Evolutionary conservation across 2,329 filamentous ascomycete species (phyloP).

Genomic region (Ophiosphaerella herpotricha): DNA sequence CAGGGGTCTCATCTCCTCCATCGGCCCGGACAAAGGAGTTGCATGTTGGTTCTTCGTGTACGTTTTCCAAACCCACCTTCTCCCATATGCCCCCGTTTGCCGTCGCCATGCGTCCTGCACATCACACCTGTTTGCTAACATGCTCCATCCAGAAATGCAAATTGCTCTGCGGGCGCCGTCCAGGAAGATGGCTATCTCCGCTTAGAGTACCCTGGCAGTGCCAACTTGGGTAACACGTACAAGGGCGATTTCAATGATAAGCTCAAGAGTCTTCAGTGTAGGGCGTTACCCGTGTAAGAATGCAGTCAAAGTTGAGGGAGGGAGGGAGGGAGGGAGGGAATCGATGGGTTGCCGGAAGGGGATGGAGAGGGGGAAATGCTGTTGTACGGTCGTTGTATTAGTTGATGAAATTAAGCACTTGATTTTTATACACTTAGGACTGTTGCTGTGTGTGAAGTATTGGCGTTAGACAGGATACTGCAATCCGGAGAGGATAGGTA

Average conservation of each 20-base stretch:
- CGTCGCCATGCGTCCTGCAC: no score
- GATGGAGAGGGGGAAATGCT: background rate
- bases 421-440: no score
- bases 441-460: no score
- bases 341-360: background rate
- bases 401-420: no score
- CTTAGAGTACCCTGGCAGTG: slow-evolving; percentile 16
- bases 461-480: no score
- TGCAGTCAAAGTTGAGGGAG: background rate
- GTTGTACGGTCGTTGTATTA: no score
- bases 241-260: slow-evolving; percentile 27
- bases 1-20: slow-evolving; percentile 17
- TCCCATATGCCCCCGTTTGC: no score
- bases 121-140: background rate
- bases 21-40: slow-evolving; percentile 30
- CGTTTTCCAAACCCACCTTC: slow-evolving; percentile 3
- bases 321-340: no score
- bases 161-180: slow-evolving; percentile 13
- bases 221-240: slow-evolving; percentile 17
- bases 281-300: background rate
- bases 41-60: slow-evolving; percentile 37
- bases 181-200: slow-evolving; percentile 14
- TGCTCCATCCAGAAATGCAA: slow-evolving; percentile 13
- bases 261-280: slow-evolving; percentile 16
- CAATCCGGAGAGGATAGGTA: no score